phyloP scores from a whole-genome alignment of 164 flowering plant species.

The Kingdonia uniflora region DNA sequence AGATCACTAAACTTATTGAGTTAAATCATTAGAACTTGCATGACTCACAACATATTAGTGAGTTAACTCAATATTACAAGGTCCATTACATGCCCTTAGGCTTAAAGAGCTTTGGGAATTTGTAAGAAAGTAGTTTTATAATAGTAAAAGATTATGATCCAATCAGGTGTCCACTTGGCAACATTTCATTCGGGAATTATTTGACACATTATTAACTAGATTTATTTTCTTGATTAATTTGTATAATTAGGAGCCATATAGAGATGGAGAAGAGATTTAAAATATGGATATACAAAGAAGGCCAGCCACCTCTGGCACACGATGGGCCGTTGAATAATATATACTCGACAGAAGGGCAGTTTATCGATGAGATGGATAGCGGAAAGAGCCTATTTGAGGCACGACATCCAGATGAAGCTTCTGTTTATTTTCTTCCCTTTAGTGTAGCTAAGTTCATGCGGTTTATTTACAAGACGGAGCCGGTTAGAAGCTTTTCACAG shows the following conservation, averaged over 20 bases:
- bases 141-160: too few species aligned
- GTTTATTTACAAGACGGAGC: neutral
- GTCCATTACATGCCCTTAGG: too few species aligned
- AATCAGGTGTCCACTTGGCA: too few species aligned
- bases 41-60: too few species aligned
- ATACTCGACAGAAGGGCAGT: slow-evolving; percentile 2
- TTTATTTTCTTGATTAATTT: too few species aligned
- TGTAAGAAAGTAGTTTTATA: too few species aligned
- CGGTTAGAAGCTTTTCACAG: neutral
- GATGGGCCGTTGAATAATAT: neutral
- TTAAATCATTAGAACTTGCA: too few species aligned
- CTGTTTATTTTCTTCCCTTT: neutral
- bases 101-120: too few species aligned
- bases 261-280: slow-evolving; percentile 3
- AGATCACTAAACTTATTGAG: too few species aligned
- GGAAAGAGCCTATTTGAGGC: neutral
- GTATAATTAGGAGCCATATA: slow-evolving; percentile 3
- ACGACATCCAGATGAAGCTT: neutral
- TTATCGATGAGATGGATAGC: slow-evolving; percentile 1
- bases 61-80: too few species aligned
- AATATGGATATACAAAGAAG: slow-evolving; percentile 1
- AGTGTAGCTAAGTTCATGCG: neutral
- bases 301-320: neutral
- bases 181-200: too few species aligned
- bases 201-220: too few species aligned